Evolutionary conservation across 495 filamentous ascomycete species (phyloP).

Genomic region (Corynascus novoguineensis): DNA sequence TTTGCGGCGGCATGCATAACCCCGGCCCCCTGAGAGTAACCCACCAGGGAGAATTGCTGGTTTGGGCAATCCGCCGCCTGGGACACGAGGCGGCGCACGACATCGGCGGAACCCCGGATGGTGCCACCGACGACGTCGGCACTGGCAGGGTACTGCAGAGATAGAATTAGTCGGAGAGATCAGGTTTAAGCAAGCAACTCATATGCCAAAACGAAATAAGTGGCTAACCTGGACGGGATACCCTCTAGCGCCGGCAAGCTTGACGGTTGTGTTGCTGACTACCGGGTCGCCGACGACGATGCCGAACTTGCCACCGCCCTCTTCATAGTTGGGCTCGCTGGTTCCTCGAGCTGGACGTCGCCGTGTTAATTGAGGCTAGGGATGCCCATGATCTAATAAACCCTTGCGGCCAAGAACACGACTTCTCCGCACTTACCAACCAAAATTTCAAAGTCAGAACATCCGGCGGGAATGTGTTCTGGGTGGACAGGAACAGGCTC

Average conservation of each 20-base stretch:
- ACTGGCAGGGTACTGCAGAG: conserved; percentile 6
- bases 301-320: conserved; percentile 6
- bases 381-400: background rate
- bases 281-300: conserved; percentile 7
- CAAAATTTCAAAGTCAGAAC: conserved; percentile 6
- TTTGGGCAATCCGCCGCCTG: conserved; percentile 1
- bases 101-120: background rate
- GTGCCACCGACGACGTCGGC: background rate
- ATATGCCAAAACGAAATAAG: background rate
- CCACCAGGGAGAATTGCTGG: conserved; percentile 2
- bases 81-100: background rate
- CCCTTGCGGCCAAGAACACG: background rate
- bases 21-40: conserved; percentile 9
- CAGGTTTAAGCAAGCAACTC: too few species aligned
- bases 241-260: conserved; percentile 5
- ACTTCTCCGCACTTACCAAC: background rate
- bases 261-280: conserved; percentile 6
- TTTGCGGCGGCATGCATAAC: conserved; percentile 11
- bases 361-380: background rate
- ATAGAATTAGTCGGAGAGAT: too few species aligned
- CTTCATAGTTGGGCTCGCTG: conserved; percentile 7
- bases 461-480: conserved; percentile 2
- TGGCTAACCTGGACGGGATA: conserved; percentile 5
- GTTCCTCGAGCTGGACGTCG: conserved; percentile 1
- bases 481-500: conserved; percentile 3